phyloP scores from a whole-genome alignment of 257 asterid species.

The Salvia splendens region DNA sequence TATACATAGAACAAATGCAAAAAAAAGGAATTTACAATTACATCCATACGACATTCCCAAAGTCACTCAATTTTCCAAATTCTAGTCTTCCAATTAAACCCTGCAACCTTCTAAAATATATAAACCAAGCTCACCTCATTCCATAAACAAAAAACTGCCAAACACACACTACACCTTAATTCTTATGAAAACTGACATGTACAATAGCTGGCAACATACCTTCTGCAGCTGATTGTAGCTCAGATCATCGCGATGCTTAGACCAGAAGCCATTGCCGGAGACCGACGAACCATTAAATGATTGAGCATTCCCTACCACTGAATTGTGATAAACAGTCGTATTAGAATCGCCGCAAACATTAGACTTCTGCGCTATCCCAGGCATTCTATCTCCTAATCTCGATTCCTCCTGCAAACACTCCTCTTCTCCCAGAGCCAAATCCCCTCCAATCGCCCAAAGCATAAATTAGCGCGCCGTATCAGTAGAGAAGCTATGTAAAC shows the following conservation, averaged over 20 bases:
- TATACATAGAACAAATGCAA: slow-evolving; percentile 7
- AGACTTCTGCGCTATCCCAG: slow-evolving; percentile 66
- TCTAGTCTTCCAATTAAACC: background rate
- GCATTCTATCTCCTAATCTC: slow-evolving; percentile 59
- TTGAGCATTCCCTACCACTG: slow-evolving; percentile 44
- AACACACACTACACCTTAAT: background rate
- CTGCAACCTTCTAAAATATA: slow-evolving; percentile 19
- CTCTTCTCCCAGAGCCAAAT: slow-evolving; percentile 37
- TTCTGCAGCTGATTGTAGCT: slow-evolving; percentile 79
- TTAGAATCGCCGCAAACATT: slow-evolving; percentile 24
- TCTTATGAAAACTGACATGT: slow-evolving; percentile 14
- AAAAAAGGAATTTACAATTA: slow-evolving; percentile 7
- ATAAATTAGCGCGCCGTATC: slow-evolving; percentile 32
- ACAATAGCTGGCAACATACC: slow-evolving; percentile 42
- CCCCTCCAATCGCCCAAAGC: slow-evolving; percentile 31
- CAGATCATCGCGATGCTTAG: slow-evolving; percentile 62
- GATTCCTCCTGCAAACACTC: slow-evolving; percentile 44
- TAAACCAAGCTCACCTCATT: background rate
- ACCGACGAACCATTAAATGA: slow-evolving; percentile 43
- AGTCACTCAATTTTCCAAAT: background rate
- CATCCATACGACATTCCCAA: slow-evolving; percentile 21
- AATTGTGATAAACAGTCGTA: slow-evolving; percentile 23
- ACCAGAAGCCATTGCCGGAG: slow-evolving; percentile 73
- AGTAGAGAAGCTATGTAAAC: slow-evolving; percentile 27
- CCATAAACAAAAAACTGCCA: slow-evolving; percentile 9